A percentile compares a stretch with the other conserved stretches of the same genome.
These are phyloP conservation scores for Coprinellus micaceus DNA, from an alignment of 768 basidiomycete species.

Conservation along the genomic window DNA sequence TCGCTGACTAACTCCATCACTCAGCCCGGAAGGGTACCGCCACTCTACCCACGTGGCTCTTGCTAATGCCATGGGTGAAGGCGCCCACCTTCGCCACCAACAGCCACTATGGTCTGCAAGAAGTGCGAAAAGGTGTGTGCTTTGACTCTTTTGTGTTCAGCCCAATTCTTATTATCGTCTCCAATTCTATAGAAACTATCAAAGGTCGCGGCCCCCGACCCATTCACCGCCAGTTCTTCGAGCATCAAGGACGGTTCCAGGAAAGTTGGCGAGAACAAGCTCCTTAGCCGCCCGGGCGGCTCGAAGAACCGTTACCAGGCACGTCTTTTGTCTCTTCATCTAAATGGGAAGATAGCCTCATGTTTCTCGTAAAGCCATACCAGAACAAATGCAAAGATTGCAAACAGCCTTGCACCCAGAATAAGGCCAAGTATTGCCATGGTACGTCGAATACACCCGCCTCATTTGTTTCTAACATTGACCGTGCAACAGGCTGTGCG, in stretches of 20 bases:
- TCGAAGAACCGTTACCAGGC: constrained; percentile 79
- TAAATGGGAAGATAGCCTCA: constrained; percentile 15
- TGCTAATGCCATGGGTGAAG: not conserved
- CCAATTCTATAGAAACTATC: constrained; percentile 70
- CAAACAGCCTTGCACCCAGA: constrained; percentile 80
- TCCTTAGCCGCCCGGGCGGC: constrained; percentile 63
- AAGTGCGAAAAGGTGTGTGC: constrained; percentile 73
- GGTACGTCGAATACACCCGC: constrained; percentile 41
- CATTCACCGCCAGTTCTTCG: constrained; percentile 68
- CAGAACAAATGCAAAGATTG: constrained; percentile 86
- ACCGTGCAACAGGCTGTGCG: constrained; percentile 60
- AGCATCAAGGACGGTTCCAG: constrained; percentile 79
- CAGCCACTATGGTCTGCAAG: constrained; percentile 71
- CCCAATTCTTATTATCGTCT: constrained; percentile 15
- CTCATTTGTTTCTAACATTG: constrained; percentile 6
- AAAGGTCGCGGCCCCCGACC: constrained; percentile 86
- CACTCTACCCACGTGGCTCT: constrained; percentile 5
- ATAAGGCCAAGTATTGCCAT: constrained; percentile 86
- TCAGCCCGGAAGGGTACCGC: constrained; percentile 5
- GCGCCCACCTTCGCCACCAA: constrained; percentile 22
- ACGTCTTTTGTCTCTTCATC: constrained; percentile 22
- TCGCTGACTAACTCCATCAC: constrained; percentile 11
- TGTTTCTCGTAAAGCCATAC: constrained; percentile 58
- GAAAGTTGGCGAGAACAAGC: constrained; percentile 83
- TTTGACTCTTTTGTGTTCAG: constrained; percentile 18